Conservation (phyloP, 1,284 basidiomycete genomes). For the Vanrija sp. region DNA sequence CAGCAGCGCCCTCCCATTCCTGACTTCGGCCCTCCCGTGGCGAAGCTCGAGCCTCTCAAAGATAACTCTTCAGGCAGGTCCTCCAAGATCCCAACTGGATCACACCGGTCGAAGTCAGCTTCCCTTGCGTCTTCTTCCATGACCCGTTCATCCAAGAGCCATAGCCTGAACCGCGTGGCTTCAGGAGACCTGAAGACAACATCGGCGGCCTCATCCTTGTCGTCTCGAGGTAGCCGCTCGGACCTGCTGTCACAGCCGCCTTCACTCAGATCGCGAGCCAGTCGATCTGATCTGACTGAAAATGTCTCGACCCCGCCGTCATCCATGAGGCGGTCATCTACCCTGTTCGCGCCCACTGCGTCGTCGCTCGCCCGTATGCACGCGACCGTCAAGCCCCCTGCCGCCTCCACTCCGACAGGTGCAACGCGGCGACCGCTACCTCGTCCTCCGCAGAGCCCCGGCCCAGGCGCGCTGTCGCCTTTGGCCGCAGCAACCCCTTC, state of each 20-base stretch:
- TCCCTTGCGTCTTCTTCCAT: not conserved
- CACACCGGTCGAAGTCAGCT: not conserved
- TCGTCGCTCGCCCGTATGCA: constrained; percentile 43
- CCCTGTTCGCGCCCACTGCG: constrained; percentile 37
- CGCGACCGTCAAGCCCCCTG: constrained; percentile 37
- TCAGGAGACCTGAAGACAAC: not conserved
- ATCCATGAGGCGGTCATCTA: constrained; percentile 8
- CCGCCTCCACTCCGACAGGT: not conserved
- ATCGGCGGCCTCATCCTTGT: not conserved
- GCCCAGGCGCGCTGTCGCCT: not conserved
- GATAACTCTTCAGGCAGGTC: constrained; percentile 4
- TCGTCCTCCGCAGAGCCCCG: not conserved
- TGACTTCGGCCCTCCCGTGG: constrained; percentile 6
- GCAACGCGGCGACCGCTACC: constrained; percentile 13
- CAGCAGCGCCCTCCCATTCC: not conserved
- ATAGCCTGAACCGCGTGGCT: constrained; percentile 1
- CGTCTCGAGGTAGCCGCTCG: not conserved
- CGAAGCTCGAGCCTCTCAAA: constrained; percentile 11
- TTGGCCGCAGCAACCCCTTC: not conserved
- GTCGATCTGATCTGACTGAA: not conserved
- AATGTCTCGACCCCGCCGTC: not conserved
- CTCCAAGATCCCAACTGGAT: not conserved
- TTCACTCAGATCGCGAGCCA: not conserved
- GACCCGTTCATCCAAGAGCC: constrained; percentile 1
- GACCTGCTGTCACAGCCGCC: too few species aligned